Evolutionary conservation across 2,329 filamentous ascomycete genomes (phyloP).

Genomic region (Diaporthe longicolla): DNA sequence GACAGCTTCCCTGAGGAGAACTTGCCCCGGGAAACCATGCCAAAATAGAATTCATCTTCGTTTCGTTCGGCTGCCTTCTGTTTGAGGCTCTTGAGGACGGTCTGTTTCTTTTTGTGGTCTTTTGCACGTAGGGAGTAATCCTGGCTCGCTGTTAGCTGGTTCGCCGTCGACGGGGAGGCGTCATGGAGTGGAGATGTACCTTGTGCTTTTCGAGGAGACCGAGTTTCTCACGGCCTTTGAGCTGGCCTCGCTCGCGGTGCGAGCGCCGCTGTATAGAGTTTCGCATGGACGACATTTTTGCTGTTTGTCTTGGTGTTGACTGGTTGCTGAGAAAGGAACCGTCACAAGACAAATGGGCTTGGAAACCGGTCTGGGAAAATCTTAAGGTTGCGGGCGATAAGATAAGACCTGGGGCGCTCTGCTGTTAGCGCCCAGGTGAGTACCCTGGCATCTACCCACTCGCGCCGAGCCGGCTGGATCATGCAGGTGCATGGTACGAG

Average conservation of each 20-base stretch:
- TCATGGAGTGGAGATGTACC: constrained; percentile 57
- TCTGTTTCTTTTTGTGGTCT: constrained; percentile 77
- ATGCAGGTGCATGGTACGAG: too few relatives aligned
- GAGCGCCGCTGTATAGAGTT: constrained; percentile 83
- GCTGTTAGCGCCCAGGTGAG: too few relatives aligned
- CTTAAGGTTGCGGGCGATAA: constrained; percentile 28
- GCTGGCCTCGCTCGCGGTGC: constrained; percentile 92
- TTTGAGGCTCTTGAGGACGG: constrained; percentile 69
- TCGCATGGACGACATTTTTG: constrained; percentile 69
- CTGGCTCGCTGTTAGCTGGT: constrained; percentile 49
- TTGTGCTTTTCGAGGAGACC: constrained; percentile 98
- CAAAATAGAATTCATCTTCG: constrained; percentile 81
- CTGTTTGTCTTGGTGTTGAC: not conserved
- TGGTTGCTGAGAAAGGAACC: not conserved
- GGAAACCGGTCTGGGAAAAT: constrained; percentile 7
- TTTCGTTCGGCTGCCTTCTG: constrained; percentile 76
- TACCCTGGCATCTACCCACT: too few relatives aligned
- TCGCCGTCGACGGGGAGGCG: not conserved
- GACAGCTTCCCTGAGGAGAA: constrained; percentile 63
- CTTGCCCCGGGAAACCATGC: constrained; percentile 75
- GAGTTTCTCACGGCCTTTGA: constrained; percentile 84
- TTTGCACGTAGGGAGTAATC: constrained; percentile 76
- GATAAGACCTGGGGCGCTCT: constrained; percentile 8
- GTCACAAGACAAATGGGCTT: not conserved
- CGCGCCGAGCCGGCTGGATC: not conserved